Evolutionary conservation across 805 yeast species (phyloP), one percentile per base, ranked within the genome.

Genomic region (Yarrowia alimentaria): DNA sequence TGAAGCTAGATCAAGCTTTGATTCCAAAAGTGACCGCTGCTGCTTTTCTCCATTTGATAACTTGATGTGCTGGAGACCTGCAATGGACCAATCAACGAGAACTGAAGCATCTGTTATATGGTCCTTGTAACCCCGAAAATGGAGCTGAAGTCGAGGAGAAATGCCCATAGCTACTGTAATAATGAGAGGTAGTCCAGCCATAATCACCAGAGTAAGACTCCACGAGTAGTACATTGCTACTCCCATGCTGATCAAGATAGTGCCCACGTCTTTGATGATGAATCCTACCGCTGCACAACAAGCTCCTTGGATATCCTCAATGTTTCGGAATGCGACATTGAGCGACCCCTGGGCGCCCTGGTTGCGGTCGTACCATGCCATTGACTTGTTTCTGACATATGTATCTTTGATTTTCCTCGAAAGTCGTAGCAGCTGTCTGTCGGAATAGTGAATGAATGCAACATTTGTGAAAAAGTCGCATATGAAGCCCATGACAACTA

Each of bases 211-310:
- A 0, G 97, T 85, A 9, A 93, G 71, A 3, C 85, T 74, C 97
- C 97, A 91, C 3, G 95, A 85, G 54, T 80, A 81, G 54, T 76
- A 75, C 62, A 93, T 76, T 1, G 96, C 80, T 0, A 85, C 78
- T 1, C 78, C 73, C 1, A 83, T 61, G 9, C 83, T 65, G 5
- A 31, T 22, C 0, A 83, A 78, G 4, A 77, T 49, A 0, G 79
- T 67, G 0, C 79, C 76, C 1, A 72, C 31, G 7, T 79, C 73
- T 56, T 81, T 81, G 10, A 78, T 60, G 1, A 81, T 60, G 16
- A 81, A 58, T 0, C 85, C 88, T 13, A 80, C 61, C 3, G 81
- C 77, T 60, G 84, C 90, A 3, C 91, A 78, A 4, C 78, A 70
- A 1, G 89, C 85, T 0, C 76, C 66, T 61, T 93, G 68, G 37